Evolutionary conservation across 75 land plant species (phyloP).

Genomic region (Sequoiadendron giganteum): DNA sequence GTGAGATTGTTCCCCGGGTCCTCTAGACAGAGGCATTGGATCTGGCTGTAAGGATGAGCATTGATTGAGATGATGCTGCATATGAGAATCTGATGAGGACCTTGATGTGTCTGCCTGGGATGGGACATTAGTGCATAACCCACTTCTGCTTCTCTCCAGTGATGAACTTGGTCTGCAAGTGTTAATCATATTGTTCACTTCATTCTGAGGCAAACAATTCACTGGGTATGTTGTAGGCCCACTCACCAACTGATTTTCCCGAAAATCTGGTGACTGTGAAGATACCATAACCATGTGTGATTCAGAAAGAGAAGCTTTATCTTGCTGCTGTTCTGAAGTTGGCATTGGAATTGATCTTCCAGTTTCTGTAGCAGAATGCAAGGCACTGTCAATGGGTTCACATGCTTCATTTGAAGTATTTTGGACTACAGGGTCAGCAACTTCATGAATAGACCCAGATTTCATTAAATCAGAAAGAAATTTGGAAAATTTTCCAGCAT

Average conservation of each 20-base stretch:
- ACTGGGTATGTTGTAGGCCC: not conserved
- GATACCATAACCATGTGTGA: not conserved
- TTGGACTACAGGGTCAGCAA: not conserved
- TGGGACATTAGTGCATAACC: not conserved
- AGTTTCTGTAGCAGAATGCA: not conserved
- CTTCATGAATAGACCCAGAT: not conserved
- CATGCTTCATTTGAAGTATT: constrained; percentile 1
- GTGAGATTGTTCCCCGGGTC: not conserved
- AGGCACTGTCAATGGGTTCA: not conserved
- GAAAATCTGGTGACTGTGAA: not conserved
- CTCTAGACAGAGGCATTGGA: not conserved
- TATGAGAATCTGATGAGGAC: not conserved
- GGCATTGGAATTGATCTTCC: not conserved
- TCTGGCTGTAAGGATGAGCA: not conserved
- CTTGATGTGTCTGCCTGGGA: not conserved
- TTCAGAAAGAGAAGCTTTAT: not conserved
- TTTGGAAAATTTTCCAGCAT: not conserved
- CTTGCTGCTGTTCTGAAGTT: constrained; percentile 4
- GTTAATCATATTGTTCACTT: not conserved
- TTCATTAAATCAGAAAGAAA: not conserved
- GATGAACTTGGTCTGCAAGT: constrained; percentile 1
- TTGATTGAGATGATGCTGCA: not conserved
- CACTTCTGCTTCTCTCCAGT: constrained; percentile 8
- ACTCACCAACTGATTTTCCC: not conserved
- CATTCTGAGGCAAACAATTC: not conserved